Conservation (phyloP, 441 rosid genomes). For the Omphalea diandra region DNA sequence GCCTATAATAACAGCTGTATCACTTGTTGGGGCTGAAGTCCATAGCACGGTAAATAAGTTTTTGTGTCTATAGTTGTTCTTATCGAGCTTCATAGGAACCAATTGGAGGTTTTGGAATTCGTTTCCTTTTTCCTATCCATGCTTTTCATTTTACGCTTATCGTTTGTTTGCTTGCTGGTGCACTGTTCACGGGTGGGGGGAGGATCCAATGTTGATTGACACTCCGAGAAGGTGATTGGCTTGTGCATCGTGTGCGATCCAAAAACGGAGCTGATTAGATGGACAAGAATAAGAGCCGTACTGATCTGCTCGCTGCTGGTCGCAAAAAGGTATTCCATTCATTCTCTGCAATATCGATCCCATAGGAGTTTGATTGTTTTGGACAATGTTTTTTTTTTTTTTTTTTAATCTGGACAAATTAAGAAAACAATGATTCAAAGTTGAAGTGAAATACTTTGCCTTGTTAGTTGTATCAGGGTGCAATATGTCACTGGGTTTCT, state of each 20-base stretch:
- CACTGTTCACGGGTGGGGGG: slow-evolving; percentile 26
- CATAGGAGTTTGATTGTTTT: background rate
- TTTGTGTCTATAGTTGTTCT: background rate
- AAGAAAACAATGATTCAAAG: no score
- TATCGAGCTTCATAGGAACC: background rate
- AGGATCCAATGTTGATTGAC: slow-evolving; percentile 38
- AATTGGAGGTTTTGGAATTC: background rate
- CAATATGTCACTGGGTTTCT: background rate
- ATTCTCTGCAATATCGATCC: background rate
- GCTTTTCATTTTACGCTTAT: background rate
- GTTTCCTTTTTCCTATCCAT: background rate
- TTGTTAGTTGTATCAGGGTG: background rate
- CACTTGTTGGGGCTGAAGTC: background rate
- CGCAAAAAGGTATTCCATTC: slow-evolving; percentile 74
- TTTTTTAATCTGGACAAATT: no score
- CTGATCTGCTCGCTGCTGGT: slow-evolving; percentile 92
- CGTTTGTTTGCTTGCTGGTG: slow-evolving; percentile 14
- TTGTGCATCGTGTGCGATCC: slow-evolving; percentile 28
- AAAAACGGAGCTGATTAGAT: slow-evolving; percentile 47
- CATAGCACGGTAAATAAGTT: background rate
- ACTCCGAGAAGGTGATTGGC: slow-evolving; percentile 30
- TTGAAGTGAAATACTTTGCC: background rate
- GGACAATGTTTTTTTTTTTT: no score
- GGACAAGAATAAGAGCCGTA: slow-evolving; percentile 94
- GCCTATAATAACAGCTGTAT: background rate